phyloP scores from a whole-genome alignment of 177 flowering plant species.

The Telopea speciosissima region DNA sequence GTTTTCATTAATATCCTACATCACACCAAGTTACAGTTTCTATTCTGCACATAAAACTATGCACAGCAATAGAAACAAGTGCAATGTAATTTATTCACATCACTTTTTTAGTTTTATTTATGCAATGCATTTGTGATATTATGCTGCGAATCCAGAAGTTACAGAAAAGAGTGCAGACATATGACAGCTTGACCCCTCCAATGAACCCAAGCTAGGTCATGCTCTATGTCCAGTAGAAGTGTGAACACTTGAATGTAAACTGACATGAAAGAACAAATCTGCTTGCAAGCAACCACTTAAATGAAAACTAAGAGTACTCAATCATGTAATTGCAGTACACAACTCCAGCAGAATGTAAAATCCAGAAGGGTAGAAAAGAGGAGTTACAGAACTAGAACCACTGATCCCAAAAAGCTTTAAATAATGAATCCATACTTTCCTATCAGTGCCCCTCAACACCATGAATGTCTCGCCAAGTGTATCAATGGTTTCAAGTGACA shows the following conservation, averaged over 20 bases:
- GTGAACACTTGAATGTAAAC: not conserved
- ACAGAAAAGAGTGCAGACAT: too few relatives aligned
- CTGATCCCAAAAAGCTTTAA: not conserved
- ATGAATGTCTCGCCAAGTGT: slow-evolving; percentile 82
- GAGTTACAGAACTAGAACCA: not conserved
- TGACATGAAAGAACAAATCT: not conserved
- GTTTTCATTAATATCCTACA: not conserved
- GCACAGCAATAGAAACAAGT: too few relatives aligned
- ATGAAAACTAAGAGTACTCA: not conserved
- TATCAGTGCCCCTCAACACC: slow-evolving; percentile 82
- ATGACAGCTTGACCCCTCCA: not conserved
- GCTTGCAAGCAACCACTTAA: not conserved
- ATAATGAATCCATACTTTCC: slow-evolving; percentile 58
- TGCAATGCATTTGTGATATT: not conserved
- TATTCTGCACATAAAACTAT: too few relatives aligned
- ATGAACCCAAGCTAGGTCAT: not conserved
- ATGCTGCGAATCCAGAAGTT: not conserved
- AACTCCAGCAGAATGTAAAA: not conserved
- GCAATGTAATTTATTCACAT: too few relatives aligned
- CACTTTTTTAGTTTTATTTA: not conserved
- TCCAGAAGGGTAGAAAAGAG: slow-evolving; percentile 3
- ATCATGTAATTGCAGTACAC: not conserved
- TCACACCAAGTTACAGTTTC: not conserved
- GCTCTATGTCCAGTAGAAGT: not conserved
- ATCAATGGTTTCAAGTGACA: slow-evolving; percentile 88